Percentiles rank a stretch among this genome's conserved stretches.
phyloP scores from a whole-genome alignment of 192 early-diverging fungal species.

The Coemansia sp. region DNA sequence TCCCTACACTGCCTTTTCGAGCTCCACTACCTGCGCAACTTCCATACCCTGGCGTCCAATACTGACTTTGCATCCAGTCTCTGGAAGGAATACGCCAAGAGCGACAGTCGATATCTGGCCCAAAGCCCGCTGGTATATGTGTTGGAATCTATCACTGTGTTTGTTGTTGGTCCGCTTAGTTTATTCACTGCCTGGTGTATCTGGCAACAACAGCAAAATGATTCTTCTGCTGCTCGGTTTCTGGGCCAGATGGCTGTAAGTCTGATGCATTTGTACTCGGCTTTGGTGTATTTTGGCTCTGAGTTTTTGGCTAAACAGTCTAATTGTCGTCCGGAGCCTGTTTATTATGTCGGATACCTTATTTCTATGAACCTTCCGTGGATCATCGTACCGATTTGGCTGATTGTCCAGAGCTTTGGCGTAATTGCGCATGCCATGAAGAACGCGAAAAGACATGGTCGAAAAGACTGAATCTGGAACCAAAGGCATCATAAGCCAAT shows the following conservation, averaged over 20 bases:
- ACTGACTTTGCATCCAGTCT: constrained; percentile 53
- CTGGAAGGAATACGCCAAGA: constrained; percentile 76
- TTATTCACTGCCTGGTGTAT: constrained; percentile 25
- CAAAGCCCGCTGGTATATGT: constrained; percentile 55
- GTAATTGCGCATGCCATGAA: constrained; percentile 13
- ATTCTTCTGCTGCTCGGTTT: no score
- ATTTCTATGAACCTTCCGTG: constrained; percentile 62
- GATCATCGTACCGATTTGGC: constrained; percentile 59
- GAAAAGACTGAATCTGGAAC: no score
- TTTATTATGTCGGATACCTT: constrained; percentile 69
- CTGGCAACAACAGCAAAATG: no score
- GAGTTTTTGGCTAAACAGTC: constrained; percentile 55
- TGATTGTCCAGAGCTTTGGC: constrained; percentile 20
- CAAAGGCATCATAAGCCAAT: no score
- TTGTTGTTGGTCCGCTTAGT: constrained; percentile 41
- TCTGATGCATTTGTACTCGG: constrained; percentile 65
- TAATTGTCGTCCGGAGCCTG: constrained; percentile 57
- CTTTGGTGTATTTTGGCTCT: constrained; percentile 62
- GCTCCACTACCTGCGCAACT: constrained; percentile 62
- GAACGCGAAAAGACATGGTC: neutral
- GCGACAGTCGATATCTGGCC: constrained; percentile 68
- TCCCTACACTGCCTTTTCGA: constrained; percentile 64
- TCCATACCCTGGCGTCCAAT: constrained; percentile 45
- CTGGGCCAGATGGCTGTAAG: constrained; percentile 59
- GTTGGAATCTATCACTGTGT: constrained; percentile 64